phyloP scores from a whole-genome alignment of 768 basidiomycete species.

The Rhodosporidiobolus sp. region DNA sequence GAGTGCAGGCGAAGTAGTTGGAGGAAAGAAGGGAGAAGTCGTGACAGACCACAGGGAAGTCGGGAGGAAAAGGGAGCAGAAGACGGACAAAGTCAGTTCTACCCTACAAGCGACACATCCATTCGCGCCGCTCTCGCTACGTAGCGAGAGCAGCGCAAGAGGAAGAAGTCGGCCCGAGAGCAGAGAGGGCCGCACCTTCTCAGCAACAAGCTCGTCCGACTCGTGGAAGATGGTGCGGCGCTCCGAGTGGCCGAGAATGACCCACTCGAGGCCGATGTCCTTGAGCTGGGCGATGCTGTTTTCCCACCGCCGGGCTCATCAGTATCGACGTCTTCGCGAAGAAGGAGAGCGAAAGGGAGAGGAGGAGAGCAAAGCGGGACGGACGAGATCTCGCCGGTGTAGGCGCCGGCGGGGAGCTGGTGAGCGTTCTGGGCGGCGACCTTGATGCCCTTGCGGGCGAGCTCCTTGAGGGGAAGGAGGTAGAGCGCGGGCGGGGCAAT shows the following conservation, averaged over 20 bases:
- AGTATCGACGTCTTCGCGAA: background rate
- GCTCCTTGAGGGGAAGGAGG: constrained; percentile 61
- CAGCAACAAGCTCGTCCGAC: constrained; percentile 72
- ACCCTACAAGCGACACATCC: no score
- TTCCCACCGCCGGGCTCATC: background rate
- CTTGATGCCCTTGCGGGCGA: constrained; percentile 64
- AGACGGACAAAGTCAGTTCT: no score
- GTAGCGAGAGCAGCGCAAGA: no score
- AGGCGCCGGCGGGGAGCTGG: constrained; percentile 78
- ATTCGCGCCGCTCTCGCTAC: no score
- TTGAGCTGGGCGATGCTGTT: constrained; percentile 73
- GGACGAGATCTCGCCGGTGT: constrained; percentile 93
- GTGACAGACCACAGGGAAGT: background rate
- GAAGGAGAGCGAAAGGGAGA: background rate
- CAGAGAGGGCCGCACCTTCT: constrained; percentile 59
- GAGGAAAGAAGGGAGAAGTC: background rate
- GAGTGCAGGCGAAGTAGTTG: no score
- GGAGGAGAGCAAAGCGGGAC: constrained; percentile 33
- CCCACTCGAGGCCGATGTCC: constrained; percentile 82
- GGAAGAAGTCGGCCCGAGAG: background rate
- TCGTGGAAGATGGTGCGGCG: constrained; percentile 90
- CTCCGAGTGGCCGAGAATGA: constrained; percentile 96
- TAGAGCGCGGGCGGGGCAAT: constrained; percentile 88
- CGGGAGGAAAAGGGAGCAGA: background rate
- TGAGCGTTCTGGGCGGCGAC: constrained; percentile 91